These are phyloP conservation scores for Paramyrothecium roridum DNA, from an alignment of 2,329 filamentous ascomycete species.

Conservation along the genomic window DNA sequence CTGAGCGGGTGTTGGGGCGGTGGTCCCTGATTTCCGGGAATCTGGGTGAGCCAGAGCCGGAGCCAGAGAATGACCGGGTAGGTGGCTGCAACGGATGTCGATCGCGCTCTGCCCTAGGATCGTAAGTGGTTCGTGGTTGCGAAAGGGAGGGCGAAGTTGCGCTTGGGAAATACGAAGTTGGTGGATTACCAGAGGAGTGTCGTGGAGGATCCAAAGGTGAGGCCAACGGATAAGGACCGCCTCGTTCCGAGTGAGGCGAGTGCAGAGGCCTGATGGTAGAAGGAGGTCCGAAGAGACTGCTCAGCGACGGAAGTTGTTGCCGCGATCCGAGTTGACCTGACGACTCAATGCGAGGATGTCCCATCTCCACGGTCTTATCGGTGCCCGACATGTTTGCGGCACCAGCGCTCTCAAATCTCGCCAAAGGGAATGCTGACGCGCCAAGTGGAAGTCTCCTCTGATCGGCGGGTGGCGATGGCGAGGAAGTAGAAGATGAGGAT, in stretches of 20 bases:
- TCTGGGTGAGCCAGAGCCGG: slow-evolving; percentile 29
- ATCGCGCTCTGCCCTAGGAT: slow-evolving; percentile 41
- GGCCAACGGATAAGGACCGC: slow-evolving; percentile 34
- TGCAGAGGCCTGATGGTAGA: slow-evolving; percentile 38
- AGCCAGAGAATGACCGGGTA: slow-evolving; percentile 33
- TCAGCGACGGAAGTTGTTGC: slow-evolving; percentile 54
- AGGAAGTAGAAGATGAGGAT: slow-evolving; percentile 41
- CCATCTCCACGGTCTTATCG: slow-evolving; percentile 34
- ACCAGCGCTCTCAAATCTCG: slow-evolving; percentile 50
- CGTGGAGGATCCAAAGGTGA: slow-evolving; percentile 47
- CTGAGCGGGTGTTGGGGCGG: slow-evolving; percentile 19
- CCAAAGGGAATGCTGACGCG: slow-evolving; percentile 52
- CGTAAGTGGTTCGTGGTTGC: slow-evolving; percentile 44
- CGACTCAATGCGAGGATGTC: slow-evolving; percentile 30
- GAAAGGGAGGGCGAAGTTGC: slow-evolving; percentile 29
- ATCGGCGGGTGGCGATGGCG: slow-evolving; percentile 37
- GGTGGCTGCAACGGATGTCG: slow-evolving; percentile 26
- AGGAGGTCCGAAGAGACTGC: slow-evolving; percentile 53
- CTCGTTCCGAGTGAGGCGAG: slow-evolving; percentile 44
- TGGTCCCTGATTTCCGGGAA: neutral
- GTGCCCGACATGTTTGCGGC: slow-evolving; percentile 38
- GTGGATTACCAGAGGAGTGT: slow-evolving; percentile 35
- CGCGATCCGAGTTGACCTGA: slow-evolving; percentile 24
- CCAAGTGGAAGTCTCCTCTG: slow-evolving; percentile 38
- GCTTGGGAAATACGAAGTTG: slow-evolving; percentile 45